Evolutionary conservation across 139 green algal species (phyloP), one percentile per base, ranked within the genome.

Genomic region (Zygnema circumcarinatum): DNA sequence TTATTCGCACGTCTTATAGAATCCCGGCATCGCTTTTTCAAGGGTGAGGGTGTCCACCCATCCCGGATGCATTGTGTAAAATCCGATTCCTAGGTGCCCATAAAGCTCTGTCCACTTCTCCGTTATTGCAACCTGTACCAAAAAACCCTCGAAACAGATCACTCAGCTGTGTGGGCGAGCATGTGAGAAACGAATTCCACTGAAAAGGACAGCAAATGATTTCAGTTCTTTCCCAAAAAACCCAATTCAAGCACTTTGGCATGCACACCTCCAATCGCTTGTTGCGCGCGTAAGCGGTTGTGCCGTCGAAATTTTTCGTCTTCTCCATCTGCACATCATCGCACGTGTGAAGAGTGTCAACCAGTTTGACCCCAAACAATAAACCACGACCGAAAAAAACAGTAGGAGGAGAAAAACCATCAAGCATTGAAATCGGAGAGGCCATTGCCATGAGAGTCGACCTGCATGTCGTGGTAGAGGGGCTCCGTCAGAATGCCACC

Each of bases 11-110:
- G 31, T 86, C 42, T 88, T 76, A 62, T 88, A 89, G 69, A 92
- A 92, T n/a, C 79, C 76, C 0, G 89, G 89, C 69, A 92, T 81
- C 73, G 68, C 36, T 35, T 20, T 67, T 2, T 38, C 35, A 25
- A 92, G 52, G 1, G 32, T 80, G 31, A 47, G 29, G 11, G 89
- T 92, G 75, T 90, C 89, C 1, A 67, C 67, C 89, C 89, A 92
- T 1, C 89, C 89, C 0, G 89, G 84, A 36, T 92, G 89, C 89
- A 92, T 90, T 74, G 47, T 74, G n/a, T 73, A 87, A 62, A 92
- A 92, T 31, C 25, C 29, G 0, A 91, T 42, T 20, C 84, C 74
- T n/a, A n/a, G n/a, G 0, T 52, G n/a, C 42, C 36, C 56, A 32
- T 86, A 74, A 32, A 81, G 41, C 76, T 87, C 84, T 31, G 79